A percentile compares a stretch with the other conserved stretches of the same genome.
Conservation (phyloP, 306 rosid genomes). For the Dryas alaskensis region DNA sequence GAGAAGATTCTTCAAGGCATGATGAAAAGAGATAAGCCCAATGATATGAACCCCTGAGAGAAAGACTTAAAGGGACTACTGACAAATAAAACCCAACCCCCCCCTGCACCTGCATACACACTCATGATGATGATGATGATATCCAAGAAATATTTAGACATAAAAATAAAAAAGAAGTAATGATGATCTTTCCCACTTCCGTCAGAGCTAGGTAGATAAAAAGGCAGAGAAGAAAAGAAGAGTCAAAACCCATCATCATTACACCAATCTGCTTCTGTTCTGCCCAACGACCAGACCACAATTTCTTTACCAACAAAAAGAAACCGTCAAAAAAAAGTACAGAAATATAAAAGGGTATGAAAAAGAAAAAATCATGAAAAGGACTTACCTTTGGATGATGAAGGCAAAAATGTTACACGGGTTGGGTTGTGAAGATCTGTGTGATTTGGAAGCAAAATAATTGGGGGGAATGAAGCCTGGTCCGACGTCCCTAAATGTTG, state of each 20-base stretch:
- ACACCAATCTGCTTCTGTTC: slow-evolving; percentile 50
- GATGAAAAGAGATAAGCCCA: slow-evolving; percentile 28
- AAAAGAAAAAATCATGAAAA: background rate
- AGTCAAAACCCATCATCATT: slow-evolving; percentile 53
- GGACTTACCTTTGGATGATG: slow-evolving; percentile 13
- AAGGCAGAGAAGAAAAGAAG: slow-evolving; percentile 3
- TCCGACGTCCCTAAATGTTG: slow-evolving; percentile 45
- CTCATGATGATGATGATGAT: background rate
- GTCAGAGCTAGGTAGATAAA: slow-evolving; percentile 30
- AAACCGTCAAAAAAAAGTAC: slow-evolving; percentile 6
- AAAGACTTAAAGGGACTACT: slow-evolving; percentile 31
- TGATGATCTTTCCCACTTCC: slow-evolving; percentile 30
- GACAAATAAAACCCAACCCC: slow-evolving; percentile 24
- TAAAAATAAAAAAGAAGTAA: slow-evolving; percentile 35
- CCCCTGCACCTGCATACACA: background rate
- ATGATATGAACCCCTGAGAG: slow-evolving; percentile 30
- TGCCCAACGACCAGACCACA: slow-evolving; percentile 27
- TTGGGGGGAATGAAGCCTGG: slow-evolving; percentile 80
- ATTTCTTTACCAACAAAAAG: background rate
- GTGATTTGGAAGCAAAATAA: slow-evolving; percentile 30
- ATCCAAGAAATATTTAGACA: slow-evolving; percentile 38
- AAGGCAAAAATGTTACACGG: background rate
- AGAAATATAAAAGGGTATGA: background rate
- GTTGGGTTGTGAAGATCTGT: background rate
- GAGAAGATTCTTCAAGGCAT: slow-evolving; percentile 43